These are phyloP conservation scores for Hemisphaericaspora subhashii DNA, from an alignment of 1,139 yeast species.

Conservation along the genomic window DNA sequence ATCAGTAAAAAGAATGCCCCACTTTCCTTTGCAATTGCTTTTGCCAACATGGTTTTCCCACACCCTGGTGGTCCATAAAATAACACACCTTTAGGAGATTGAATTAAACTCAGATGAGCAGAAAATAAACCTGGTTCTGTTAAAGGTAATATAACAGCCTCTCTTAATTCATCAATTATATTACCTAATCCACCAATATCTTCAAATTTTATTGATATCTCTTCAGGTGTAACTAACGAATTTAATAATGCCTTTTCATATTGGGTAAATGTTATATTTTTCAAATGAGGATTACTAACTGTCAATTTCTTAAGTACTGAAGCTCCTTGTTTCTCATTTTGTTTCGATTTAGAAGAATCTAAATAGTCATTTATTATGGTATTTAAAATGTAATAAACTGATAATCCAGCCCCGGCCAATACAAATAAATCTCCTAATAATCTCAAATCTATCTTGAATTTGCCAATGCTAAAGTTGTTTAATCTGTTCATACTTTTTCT, in stretches of 20 bases:
- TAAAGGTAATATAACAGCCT: conserved; percentile 84
- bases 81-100: conserved; percentile 93
- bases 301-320: conserved; percentile 62
- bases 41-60: conserved; percentile 96
- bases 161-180: conserved; percentile 81
- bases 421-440: conserved; percentile 66
- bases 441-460: conserved; percentile 53
- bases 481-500: conserved; percentile 28
- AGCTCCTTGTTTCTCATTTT: conserved; percentile 65
- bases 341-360: conserved; percentile 55
- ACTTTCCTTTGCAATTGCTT: conserved; percentile 89
- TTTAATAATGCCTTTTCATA: conserved; percentile 77
- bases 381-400: conserved; percentile 69
- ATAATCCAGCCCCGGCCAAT: conserved; percentile 79
- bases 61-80: conserved; percentile 98
- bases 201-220: conserved; percentile 67
- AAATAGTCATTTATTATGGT: conserved; percentile 55
- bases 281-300: conserved; percentile 57
- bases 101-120: conserved; percentile 63
- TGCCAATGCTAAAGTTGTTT: conserved; percentile 36
- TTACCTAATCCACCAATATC: conserved; percentile 89
- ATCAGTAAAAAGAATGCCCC: conserved; percentile 91
- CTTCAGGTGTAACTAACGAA: conserved; percentile 82
- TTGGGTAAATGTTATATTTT: conserved; percentile 57
- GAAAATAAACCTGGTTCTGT: conserved; percentile 69